Evolutionary conservation across 2,329 filamentous ascomycete species (phyloP).

Genomic region (Hymenoscyphus occultus): DNA sequence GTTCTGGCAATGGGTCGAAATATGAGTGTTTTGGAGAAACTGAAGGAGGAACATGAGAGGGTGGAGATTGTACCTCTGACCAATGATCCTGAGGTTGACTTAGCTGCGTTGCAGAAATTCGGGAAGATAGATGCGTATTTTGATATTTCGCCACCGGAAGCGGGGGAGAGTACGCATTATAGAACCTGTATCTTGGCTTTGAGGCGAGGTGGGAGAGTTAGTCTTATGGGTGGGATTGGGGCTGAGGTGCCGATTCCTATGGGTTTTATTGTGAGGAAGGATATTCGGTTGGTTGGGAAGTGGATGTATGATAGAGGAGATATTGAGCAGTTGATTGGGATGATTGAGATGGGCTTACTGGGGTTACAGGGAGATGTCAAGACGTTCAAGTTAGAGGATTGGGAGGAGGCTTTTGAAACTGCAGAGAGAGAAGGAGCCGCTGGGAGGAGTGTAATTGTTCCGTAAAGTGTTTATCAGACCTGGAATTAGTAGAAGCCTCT

Average conservation of each 20-base stretch:
- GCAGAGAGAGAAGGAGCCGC: neutral
- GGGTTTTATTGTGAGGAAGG: conserved; percentile 33
- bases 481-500: no score
- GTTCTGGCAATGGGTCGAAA: conserved; percentile 50
- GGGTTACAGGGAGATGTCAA: conserved; percentile 12
- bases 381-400: neutral
- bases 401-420: neutral
- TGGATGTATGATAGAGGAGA: conserved; percentile 47
- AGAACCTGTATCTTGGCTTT: conserved; percentile 36
- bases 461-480: neutral
- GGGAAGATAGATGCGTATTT: conserved; percentile 42
- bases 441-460: neutral
- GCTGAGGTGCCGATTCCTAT: conserved; percentile 35
- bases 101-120: conserved; percentile 26
- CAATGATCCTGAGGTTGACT: conserved; percentile 37
- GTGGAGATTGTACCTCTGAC: conserved; percentile 43
- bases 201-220: conserved; percentile 35
- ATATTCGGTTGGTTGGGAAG: conserved; percentile 41
- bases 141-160: conserved; percentile 45
- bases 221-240: conserved; percentile 36
- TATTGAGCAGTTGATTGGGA: conserved; percentile 40
- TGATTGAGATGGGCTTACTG: conserved; percentile 38
- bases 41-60: conserved; percentile 34
- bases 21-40: conserved; percentile 36
- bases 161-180: conserved; percentile 42